phyloP scores from a whole-genome alignment of 192 early-diverging fungal genomes.

The Linnemannia zychae region DNA sequence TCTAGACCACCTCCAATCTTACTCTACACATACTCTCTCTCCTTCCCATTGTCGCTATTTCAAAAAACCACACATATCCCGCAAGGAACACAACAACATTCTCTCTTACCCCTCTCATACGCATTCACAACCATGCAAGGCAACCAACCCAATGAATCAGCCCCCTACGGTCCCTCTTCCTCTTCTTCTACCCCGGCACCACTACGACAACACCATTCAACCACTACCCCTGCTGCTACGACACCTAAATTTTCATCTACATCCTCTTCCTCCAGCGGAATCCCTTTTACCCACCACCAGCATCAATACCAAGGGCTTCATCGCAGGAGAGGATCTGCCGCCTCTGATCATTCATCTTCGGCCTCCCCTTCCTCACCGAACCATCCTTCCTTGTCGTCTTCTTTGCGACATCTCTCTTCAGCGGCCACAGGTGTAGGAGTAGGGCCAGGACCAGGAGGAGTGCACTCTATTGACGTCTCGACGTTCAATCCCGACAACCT shows the following conservation, averaged over 20 bases:
- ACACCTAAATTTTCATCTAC: not conserved
- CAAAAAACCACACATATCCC: not conserved
- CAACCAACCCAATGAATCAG: not conserved
- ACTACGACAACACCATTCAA: not conserved
- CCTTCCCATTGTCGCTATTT: no score
- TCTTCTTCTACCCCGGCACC: not conserved
- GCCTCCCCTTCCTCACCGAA: not conserved
- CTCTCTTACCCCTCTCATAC: no score
- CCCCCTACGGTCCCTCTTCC: not conserved
- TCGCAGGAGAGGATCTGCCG: slow-evolving; percentile 12
- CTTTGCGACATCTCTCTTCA: not conserved
- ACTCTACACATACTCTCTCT: no score
- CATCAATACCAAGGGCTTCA: not conserved
- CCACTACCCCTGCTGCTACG: not conserved
- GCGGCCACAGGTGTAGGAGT: no score
- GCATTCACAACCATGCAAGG: not conserved
- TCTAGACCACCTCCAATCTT: not conserved
- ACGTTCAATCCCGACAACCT: not conserved
- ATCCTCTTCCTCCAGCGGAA: not conserved
- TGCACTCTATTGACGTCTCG: not conserved
- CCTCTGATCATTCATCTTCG: not conserved
- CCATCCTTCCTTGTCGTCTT: not conserved
- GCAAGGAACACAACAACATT: not conserved
- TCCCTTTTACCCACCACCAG: not conserved
- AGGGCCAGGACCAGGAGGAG: no score